Conservation (phyloP, 371 early-diverging fungal genomes). For the Mortierella sp. region DNA sequence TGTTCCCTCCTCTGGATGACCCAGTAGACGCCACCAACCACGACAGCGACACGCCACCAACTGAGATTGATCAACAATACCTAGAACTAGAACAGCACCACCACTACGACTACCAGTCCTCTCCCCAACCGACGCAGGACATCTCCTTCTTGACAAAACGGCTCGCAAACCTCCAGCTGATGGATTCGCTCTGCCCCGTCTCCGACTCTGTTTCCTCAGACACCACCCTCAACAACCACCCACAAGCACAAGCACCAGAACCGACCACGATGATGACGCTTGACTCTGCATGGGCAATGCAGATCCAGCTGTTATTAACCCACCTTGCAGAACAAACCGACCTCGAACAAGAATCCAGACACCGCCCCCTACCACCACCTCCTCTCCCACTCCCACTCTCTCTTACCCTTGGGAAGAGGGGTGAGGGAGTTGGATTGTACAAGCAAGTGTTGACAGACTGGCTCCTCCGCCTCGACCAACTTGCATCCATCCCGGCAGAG, state of each 20-base stretch:
- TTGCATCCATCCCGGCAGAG: conserved; percentile 9
- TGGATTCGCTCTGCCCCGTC: conserved; percentile 37
- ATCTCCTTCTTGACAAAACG: conserved; percentile 38
- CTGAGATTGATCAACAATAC: background rate
- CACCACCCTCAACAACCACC: background rate
- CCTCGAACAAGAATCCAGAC: conserved; percentile 25
- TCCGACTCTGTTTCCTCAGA: background rate
- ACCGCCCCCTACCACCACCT: background rate
- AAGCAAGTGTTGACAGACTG: conserved; percentile 35
- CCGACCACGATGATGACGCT: background rate
- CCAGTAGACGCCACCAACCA: background rate
- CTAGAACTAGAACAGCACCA: background rate
- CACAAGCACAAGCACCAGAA: background rate
- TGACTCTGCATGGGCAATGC: conserved; percentile 24
- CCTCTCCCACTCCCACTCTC: background rate
- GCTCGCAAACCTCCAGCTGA: conserved; percentile 37
- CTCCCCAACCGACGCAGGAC: conserved; percentile 6
- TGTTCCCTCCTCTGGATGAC: background rate
- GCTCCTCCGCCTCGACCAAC: conserved; percentile 28
- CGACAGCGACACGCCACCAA: background rate
- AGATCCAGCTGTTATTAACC: conserved; percentile 31
- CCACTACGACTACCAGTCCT: background rate
- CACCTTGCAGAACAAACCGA: conserved; percentile 47
- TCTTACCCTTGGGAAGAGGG: background rate
- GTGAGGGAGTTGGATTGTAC: conserved; percentile 4